Evolutionary conservation across 2,329 filamentous ascomycete species (phyloP).

Genomic region (Aspergillus jensenii): DNA sequence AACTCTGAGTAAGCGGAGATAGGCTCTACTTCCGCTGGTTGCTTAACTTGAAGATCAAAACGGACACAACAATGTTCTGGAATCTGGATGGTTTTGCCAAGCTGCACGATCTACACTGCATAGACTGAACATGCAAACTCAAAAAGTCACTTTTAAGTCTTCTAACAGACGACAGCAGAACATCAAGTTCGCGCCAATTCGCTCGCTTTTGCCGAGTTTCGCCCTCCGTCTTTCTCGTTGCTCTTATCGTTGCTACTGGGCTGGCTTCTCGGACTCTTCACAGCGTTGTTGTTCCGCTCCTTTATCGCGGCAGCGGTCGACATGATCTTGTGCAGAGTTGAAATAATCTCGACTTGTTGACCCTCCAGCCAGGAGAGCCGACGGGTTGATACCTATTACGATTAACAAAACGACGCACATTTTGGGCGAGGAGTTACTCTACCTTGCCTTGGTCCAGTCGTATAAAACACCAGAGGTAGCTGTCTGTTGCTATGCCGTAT

Average conservation of each 20-base stretch:
- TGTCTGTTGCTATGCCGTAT: not conserved
- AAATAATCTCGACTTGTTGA: not conserved
- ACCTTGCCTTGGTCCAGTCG: not conserved
- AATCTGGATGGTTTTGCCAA: not conserved
- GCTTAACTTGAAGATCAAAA: not conserved
- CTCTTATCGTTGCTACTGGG: too few relatives aligned
- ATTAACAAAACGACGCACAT: not conserved
- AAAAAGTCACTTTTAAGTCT: too few relatives aligned
- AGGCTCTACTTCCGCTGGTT: not conserved
- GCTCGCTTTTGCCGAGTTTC: too few relatives aligned
- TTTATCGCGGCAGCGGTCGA: not conserved
- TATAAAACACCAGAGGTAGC: not conserved
- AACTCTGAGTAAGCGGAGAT: not conserved
- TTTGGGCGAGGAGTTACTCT: not conserved
- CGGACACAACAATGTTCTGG: not conserved
- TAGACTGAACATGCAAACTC: not conserved
- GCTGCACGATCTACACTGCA: slow-evolving; percentile 1
- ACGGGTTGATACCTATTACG: not conserved
- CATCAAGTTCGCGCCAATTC: too few relatives aligned
- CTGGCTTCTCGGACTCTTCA: too few relatives aligned
- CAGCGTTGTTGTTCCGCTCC: not conserved
- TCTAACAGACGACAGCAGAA: too few relatives aligned
- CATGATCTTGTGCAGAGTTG: not conserved
- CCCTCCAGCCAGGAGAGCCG: not conserved
- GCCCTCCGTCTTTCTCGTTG: too few relatives aligned